Conservation (phyloP, 768 basidiomycete genomes). For the Fistulinella prunicolor region DNA sequence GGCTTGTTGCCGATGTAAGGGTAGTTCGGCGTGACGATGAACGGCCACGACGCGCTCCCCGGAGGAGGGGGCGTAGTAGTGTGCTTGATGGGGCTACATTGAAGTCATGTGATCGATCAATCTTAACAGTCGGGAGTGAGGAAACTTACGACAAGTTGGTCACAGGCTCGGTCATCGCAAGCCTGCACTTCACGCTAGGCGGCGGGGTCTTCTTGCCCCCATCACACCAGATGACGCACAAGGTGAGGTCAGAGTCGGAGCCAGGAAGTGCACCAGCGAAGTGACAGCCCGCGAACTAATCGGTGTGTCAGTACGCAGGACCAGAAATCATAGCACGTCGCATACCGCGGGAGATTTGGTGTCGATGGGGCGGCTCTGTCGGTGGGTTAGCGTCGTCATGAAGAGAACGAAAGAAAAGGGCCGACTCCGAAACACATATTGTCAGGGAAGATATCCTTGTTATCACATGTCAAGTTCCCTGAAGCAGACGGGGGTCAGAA, state of each 20-base stretch:
- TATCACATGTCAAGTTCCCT: constrained; percentile 6
- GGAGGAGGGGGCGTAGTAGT: neutral
- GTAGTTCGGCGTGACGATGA: neutral
- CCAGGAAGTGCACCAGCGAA: neutral
- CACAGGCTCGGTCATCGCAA: neutral
- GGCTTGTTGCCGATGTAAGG: neutral
- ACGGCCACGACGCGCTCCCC: neutral
- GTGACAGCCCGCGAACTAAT: neutral
- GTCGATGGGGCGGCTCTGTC: neutral
- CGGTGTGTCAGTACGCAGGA: neutral
- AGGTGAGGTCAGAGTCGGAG: neutral
- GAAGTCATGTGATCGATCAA: neutral
- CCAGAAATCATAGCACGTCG: neutral
- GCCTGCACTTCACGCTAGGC: neutral
- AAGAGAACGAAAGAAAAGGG: neutral
- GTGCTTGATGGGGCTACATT: neutral
- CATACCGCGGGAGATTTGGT: neutral
- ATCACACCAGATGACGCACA: neutral
- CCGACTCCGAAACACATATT: constrained; percentile 3
- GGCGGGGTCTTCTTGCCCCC: neutral
- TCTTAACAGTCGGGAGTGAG: neutral
- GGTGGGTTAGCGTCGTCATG: neutral
- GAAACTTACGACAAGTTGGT: neutral
- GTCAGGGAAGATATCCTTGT: constrained; percentile 5
- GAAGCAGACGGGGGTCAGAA: neutral